A percentile compares a stretch with the other conserved stretches of the same genome.
phyloP scores from a whole-genome alignment of 2,329 filamentous ascomycete genomes.

The Juglanconis sp. region DNA sequence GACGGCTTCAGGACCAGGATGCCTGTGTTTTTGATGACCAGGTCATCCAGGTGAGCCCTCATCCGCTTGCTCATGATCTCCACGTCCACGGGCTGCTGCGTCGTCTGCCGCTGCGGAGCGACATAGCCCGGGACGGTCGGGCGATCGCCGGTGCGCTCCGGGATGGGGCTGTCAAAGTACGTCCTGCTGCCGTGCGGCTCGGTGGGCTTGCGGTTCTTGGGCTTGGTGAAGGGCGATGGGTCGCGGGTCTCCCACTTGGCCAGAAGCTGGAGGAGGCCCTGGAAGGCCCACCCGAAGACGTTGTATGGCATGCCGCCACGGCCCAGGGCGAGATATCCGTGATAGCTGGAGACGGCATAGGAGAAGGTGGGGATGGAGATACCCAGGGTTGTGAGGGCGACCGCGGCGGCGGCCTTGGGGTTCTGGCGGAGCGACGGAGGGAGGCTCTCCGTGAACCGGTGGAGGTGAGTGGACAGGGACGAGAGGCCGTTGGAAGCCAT shows the following conservation, averaged over 20 bases:
- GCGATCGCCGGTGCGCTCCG: constrained; percentile 23
- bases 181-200: constrained; percentile 23
- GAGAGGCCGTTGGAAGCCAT: constrained; percentile 3
- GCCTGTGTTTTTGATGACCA: constrained; percentile 26
- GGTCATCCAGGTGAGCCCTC: constrained; percentile 24
- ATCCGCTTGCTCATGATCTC: constrained; percentile 19
- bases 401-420: constrained; percentile 3
- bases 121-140: constrained; percentile 33
- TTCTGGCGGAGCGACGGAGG: neutral
- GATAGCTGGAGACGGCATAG: constrained; percentile 32
- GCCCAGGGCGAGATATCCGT: constrained; percentile 38
- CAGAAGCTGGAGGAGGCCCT: constrained; percentile 31
- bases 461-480: constrained; percentile 2
- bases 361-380: constrained; percentile 17
- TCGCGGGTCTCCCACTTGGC: constrained; percentile 31
- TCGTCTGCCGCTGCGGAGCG: constrained; percentile 38
- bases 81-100: constrained; percentile 19
- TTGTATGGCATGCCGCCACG: constrained; percentile 43
- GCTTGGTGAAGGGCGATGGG: constrained; percentile 24
- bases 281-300: constrained; percentile 37
- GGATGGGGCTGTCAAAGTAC: constrained; percentile 21
- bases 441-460: neutral
- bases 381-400: constrained; percentile 8
- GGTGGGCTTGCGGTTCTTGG: constrained; percentile 22
- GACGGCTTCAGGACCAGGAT: constrained; percentile 28